Conservation (phyloP, 2,329 filamentous ascomycete species). For the Aotearoamyces nothofagi region DNA sequence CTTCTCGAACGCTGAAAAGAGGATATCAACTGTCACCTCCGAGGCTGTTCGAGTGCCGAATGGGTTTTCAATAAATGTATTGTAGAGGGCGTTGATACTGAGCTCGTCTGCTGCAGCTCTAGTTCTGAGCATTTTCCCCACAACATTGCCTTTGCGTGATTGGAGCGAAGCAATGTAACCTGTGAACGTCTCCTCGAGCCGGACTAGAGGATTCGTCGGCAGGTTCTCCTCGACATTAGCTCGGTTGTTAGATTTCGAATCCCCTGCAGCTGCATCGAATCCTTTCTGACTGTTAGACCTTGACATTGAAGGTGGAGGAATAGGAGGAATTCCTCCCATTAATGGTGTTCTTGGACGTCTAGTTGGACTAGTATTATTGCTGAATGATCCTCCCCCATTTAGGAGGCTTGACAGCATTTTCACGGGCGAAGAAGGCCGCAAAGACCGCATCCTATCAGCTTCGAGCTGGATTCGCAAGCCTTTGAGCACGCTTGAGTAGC, state of each 20-base stretch:
- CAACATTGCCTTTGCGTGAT: conserved; percentile 72
- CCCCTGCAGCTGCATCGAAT: background rate
- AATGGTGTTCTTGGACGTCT: conserved; percentile 19
- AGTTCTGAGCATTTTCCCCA: conserved; percentile 61
- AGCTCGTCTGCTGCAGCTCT: conserved; percentile 60
- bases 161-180: conserved; percentile 73
- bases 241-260: conserved; percentile 17
- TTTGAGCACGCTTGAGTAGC: conserved; percentile 64
- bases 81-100: conserved; percentile 79
- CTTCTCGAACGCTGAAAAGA: conserved; percentile 89
- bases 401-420: conserved; percentile 81
- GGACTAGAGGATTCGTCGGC: conserved; percentile 51
- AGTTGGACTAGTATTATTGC: conserved; percentile 18
- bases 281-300: conserved; percentile 16
- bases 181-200: conserved; percentile 72
- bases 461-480: conserved; percentile 49
- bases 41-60: conserved; percentile 60
- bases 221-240: conserved; percentile 31
- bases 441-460: conserved; percentile 49
- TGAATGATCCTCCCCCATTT: conserved; percentile 34
- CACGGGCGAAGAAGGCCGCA: conserved; percentile 71
- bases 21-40: conserved; percentile 65
- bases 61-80: conserved; percentile 70
- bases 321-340: conserved; percentile 27
- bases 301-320: conserved; percentile 15